Conservation (phyloP, 257 asterid genomes). For the Eucommia ulmoides region DNA sequence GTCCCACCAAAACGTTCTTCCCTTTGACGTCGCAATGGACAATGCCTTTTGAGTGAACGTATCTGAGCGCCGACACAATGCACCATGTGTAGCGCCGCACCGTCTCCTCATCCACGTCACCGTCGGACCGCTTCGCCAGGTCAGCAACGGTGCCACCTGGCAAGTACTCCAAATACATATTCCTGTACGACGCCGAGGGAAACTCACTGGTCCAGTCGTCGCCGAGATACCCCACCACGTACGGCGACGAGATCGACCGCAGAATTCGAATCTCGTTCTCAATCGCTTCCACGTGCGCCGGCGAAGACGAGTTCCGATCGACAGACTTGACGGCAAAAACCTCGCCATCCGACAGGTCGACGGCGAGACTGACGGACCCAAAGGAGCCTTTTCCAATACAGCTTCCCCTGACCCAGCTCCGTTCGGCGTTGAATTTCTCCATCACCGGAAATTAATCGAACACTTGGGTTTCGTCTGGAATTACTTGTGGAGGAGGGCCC, state of each 20-base stretch:
- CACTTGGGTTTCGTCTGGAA: background rate
- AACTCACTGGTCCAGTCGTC: constrained; percentile 27
- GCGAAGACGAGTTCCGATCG: constrained; percentile 8
- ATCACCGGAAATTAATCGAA: background rate
- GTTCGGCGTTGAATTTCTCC: constrained; percentile 6
- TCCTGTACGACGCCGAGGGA: constrained; percentile 11
- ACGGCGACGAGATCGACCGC: constrained; percentile 35
- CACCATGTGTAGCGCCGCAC: constrained; percentile 34
- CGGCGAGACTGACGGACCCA: constrained; percentile 36
- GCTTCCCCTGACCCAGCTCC: constrained; percentile 28
- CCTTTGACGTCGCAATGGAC: constrained; percentile 59
- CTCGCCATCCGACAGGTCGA: constrained; percentile 13
- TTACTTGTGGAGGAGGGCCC: background rate
- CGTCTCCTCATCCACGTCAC: constrained; percentile 10
- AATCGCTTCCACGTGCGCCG: constrained; percentile 29
- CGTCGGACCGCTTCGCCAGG: constrained; percentile 4
- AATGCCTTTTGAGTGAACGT: constrained; percentile 43
- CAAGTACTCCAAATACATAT: constrained; percentile 44
- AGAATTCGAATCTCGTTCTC: constrained; percentile 43
- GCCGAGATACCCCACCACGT: constrained; percentile 37
- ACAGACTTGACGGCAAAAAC: constrained; percentile 54
- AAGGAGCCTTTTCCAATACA: constrained; percentile 44
- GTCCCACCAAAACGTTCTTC: constrained; percentile 35
- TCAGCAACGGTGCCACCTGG: constrained; percentile 43
- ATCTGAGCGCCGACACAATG: constrained; percentile 33